A percentile compares a stretch with the other conserved stretches of the same genome.
Conservation (phyloP, 2,329 filamentous ascomycete genomes). For the Amesomyces nigricolor region DNA sequence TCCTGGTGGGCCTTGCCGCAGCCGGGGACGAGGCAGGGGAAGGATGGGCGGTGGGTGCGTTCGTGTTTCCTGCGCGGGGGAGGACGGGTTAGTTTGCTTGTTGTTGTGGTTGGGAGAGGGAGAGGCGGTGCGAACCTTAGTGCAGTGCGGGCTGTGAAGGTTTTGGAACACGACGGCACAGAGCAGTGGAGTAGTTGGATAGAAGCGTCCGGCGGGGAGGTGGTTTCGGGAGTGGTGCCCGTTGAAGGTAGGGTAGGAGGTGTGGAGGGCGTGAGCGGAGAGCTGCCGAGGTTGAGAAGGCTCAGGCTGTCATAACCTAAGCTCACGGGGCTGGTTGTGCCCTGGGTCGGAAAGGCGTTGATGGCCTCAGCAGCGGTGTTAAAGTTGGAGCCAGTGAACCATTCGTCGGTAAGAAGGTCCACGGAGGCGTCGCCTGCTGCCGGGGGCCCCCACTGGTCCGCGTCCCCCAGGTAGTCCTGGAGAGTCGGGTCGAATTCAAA, state of each 20-base stretch:
- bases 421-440: background rate
- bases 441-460: background rate
- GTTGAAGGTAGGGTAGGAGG: background rate
- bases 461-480: background rate
- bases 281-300: background rate
- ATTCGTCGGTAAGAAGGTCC: background rate
- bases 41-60: slow-evolving; percentile 21
- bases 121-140: slow-evolving; percentile 4
- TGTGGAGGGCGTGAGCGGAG: background rate
- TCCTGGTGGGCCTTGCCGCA: slow-evolving; percentile 21
- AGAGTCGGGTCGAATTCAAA: slow-evolving; percentile 10
- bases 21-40: slow-evolving; percentile 18
- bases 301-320: background rate
- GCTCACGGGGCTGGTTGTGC: background rate
- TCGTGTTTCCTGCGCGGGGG: slow-evolving; percentile 16
- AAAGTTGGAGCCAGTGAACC: background rate
- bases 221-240: background rate
- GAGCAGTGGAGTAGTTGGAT: slow-evolving; percentile 10
- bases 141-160: slow-evolving; percentile 5
- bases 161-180: slow-evolving; percentile 6
- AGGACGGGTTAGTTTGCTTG: background rate
- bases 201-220: background rate
- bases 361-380: background rate
- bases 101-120: background rate
- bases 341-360: background rate